Evolutionary conservation across 148 eudicot genomes (phyloP).

Genomic region (Rhododendron molle): DNA sequence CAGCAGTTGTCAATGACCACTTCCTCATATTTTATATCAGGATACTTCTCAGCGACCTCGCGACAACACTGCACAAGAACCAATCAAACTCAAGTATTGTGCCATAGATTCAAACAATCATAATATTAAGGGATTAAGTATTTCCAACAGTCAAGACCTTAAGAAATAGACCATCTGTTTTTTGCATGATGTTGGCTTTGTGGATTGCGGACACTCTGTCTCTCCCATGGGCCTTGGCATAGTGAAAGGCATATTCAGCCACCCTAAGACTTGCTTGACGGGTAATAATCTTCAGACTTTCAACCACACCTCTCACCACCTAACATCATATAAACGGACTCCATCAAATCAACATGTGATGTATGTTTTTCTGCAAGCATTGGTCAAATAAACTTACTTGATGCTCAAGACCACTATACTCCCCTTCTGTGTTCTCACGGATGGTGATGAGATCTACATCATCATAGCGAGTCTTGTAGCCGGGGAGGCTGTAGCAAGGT

Average conservation of each 20-base stretch:
- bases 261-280: slow-evolving; percentile 97
- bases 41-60: slow-evolving; percentile 97
- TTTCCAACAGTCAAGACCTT: slow-evolving; percentile 44
- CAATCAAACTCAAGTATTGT: slow-evolving; percentile 10
- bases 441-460: slow-evolving; percentile 88
- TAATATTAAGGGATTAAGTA: not conserved
- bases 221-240: slow-evolving; percentile 90
- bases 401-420: slow-evolving; percentile 98
- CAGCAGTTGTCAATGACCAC: slow-evolving; percentile 96
- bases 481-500: slow-evolving; percentile 98
- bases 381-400: slow-evolving; percentile 49
- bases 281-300: slow-evolving; percentile 94
- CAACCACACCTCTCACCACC: slow-evolving; percentile 99
- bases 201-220: slow-evolving; percentile 93
- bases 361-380: not conserved
- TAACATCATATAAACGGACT: slow-evolving; percentile 18
- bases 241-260: slow-evolving; percentile 95
- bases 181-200: slow-evolving; percentile 99
- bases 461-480: slow-evolving; percentile 94
- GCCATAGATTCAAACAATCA: not conserved
- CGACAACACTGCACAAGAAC: slow-evolving; percentile 78
- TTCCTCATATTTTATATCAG: slow-evolving; percentile 89
- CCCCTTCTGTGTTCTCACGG: slow-evolving; percentile 99
- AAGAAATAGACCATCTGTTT: slow-evolving; percentile 95
- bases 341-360: not conserved